Conservation (phyloP, 1,139 yeast species). For the Hyphopichia buzzinii region DNA sequence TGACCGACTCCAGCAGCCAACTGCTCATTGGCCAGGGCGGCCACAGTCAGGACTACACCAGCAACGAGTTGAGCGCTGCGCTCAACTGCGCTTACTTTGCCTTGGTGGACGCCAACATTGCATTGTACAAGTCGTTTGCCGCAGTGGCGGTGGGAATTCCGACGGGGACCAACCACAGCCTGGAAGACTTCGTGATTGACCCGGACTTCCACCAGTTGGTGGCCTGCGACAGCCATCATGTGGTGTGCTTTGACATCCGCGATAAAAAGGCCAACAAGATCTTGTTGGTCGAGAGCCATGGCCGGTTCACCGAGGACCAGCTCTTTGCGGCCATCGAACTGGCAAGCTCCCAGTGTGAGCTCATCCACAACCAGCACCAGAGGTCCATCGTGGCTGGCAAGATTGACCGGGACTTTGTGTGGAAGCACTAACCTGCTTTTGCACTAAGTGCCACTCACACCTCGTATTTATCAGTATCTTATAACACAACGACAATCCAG, state of each 20-base stretch:
- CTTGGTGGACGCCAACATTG: slow-evolving; percentile 74
- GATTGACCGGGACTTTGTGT: slow-evolving; percentile 53
- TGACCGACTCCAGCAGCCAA: slow-evolving; percentile 46
- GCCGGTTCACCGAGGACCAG: slow-evolving; percentile 59
- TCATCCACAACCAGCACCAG: slow-evolving; percentile 41
- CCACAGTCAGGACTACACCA: slow-evolving; percentile 30
- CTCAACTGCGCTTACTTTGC: slow-evolving; percentile 75
- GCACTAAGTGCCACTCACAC: no score
- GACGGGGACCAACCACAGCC: slow-evolving; percentile 4
- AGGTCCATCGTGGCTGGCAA: slow-evolving; percentile 49
- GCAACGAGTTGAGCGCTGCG: slow-evolving; percentile 65
- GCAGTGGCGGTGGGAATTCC: slow-evolving; percentile 49
- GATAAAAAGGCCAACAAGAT: slow-evolving; percentile 53
- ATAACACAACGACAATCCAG: no score
- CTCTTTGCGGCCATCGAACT: slow-evolving; percentile 47
- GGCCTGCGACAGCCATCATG: slow-evolving; percentile 58
- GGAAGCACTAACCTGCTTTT: slow-evolving; percentile 37
- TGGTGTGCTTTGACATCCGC: slow-evolving; percentile 59
- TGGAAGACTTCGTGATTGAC: slow-evolving; percentile 31
- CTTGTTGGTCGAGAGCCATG: slow-evolving; percentile 68
- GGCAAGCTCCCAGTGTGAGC: slow-evolving; percentile 47
- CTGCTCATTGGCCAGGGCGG: slow-evolving; percentile 7
- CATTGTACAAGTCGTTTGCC: slow-evolving; percentile 60
- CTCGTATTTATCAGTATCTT: no score
- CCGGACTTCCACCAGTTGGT: slow-evolving; percentile 46